Base-by-base conservation (phyloP, 2,329 filamentous ascomycete species). In the Thermoascus crustaceus region DNA sequence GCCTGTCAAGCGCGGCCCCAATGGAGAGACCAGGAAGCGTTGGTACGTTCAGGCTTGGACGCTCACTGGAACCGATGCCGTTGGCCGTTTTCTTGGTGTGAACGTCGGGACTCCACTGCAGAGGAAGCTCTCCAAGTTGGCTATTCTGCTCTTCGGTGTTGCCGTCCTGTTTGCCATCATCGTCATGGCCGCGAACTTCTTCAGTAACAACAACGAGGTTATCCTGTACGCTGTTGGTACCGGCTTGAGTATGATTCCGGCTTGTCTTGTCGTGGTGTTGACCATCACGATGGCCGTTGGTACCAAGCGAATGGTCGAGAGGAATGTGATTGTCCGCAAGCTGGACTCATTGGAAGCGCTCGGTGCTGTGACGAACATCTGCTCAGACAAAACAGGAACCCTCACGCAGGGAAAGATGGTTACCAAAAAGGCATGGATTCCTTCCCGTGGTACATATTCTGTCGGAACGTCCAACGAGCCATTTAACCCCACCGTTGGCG, bases 21-120 rank as follows among this genome's bases (percentile, higher is more conserved):
- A 66, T 52, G 54, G 70, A 58, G 48, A 68, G 62, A 68, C 51
- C 30, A 62, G 75, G 48, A 64, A 75, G 39, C 64, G 70, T 30
- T 71, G 71, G 47, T 73, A 76, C 38, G 54, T 67, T 10, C 60
- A 72, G 48, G 68, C 69, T 3, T 71, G 66, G 57, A 55, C 64
- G 13, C 54, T 72, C 38, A 80, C 75, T 3, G 55, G 69, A 26
- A 69, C 66, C 8, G 75, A 80, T 52, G 72, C 71, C 4, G 57
- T 80, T 39, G 76, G 75, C 4, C 67, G 70, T 23, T 81, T 85
- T 50, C 65, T 84, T 6, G 80, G 80, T 34, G 71, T 83, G 40
- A 80, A 75, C n/a, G n/a, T n/a, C n/a, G 80, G 81, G 30, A 84
- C 80, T 7, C 81, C 80, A 3, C 66, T 85, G 11, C 78, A 83